Conservation (phyloP, 2,329 filamentous ascomycete species). For the Stemphylium beticola region DNA sequence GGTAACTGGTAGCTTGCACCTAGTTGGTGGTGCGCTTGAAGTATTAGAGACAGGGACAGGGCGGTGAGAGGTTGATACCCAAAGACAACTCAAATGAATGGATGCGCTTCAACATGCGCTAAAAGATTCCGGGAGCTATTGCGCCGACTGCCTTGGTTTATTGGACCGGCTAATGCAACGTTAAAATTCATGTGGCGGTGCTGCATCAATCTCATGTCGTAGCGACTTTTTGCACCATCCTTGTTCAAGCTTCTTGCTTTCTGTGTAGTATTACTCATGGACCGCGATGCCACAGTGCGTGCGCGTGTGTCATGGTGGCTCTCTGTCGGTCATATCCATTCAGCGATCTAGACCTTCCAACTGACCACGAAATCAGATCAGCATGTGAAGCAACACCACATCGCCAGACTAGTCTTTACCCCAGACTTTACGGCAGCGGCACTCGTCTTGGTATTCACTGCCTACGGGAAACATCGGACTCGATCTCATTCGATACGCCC, state of each 20-base stretch:
- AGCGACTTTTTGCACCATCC: not conserved
- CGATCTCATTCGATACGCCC: not conserved
- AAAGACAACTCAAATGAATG: conserved; percentile 8
- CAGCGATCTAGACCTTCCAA: not conserved
- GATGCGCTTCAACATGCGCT: conserved; percentile 31
- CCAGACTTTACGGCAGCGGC: not conserved
- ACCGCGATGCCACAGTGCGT: too few relatives aligned
- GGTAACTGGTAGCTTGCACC: conserved; percentile 82
- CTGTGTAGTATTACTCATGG: too few relatives aligned
- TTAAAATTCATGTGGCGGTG: not conserved
- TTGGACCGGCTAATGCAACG: not conserved
- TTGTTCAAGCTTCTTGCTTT: too few relatives aligned
- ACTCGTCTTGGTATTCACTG: not conserved
- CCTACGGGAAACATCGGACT: conserved; percentile 14
- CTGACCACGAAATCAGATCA: not conserved
- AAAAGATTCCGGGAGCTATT: not conserved
- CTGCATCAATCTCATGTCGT: not conserved
- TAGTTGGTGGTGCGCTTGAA: conserved; percentile 80
- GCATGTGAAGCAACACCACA: not conserved
- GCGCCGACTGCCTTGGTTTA: not conserved
- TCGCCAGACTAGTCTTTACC: conserved; percentile 4
- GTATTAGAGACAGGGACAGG: conserved; percentile 62
- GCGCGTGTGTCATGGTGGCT: not conserved
- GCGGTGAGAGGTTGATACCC: conserved; percentile 24
- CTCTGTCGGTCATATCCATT: not conserved